These are phyloP conservation scores for Populus nigra DNA, from an alignment of 345 rosid genomes.

Conservation along the genomic window DNA sequence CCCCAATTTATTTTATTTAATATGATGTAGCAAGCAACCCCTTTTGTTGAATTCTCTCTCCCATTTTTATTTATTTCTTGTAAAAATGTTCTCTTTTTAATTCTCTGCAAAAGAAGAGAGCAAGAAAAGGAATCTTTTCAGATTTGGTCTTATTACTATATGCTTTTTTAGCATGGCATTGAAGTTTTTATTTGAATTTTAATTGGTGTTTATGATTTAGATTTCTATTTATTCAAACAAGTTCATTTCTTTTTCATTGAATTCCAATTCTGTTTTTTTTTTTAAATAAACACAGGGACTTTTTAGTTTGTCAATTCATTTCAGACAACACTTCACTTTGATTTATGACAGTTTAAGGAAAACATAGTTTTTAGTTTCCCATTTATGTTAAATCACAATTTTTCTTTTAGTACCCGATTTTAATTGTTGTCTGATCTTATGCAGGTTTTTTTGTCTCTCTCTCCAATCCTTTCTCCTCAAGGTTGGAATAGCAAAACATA, in stretches of 20 bases:
- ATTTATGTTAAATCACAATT: neutral
- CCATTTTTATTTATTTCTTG: neutral
- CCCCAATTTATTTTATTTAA: neutral
- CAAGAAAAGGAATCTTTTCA: neutral
- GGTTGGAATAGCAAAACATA: neutral
- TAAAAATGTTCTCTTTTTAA: neutral
- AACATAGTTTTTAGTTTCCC: no score
- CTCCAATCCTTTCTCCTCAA: neutral
- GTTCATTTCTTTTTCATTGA: no score
- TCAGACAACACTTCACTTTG: neutral
- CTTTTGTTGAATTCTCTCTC: neutral
- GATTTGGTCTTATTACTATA: neutral
- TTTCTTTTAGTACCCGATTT: neutral
- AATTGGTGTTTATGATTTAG: neutral
- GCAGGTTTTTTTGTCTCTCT: neutral
- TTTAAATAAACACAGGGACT: no score
- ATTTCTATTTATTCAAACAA: neutral
- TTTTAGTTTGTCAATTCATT: neutral
- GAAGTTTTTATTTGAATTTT: neutral
- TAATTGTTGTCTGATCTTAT: neutral
- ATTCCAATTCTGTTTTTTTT: no score
- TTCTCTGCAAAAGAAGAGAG: neutral
- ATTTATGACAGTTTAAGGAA: neutral
- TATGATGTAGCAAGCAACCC: neutral
- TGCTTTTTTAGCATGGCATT: neutral